phyloP scores from a whole-genome alignment of 2,329 filamentous ascomycete genomes.

The Paracamarosporium sp. region DNA sequence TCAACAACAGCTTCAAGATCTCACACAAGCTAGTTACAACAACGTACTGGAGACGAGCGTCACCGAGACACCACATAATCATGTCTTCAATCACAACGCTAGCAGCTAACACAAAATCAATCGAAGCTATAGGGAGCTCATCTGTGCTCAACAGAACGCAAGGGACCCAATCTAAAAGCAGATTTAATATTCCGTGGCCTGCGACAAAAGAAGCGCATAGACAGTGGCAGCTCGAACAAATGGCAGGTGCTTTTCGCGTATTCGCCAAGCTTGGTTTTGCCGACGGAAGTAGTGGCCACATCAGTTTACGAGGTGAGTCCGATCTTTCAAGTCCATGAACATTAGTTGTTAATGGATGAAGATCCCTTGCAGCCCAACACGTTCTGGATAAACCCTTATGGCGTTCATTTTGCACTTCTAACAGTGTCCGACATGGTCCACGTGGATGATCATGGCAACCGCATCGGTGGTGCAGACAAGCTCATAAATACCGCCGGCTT shows the following conservation, averaged over 20 bases:
- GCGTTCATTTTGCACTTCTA: constrained; percentile 51
- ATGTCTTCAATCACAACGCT: neutral
- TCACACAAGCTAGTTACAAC: neutral
- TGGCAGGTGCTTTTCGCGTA: constrained; percentile 54
- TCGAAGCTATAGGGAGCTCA: neutral
- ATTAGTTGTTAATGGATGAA: neutral
- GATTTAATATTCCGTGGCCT: constrained; percentile 30
- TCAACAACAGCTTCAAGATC: neutral
- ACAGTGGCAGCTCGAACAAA: constrained; percentile 51
- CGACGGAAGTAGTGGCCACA: constrained; percentile 52
- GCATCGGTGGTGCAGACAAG: constrained; percentile 49
- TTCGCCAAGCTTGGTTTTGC: constrained; percentile 51
- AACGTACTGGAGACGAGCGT: neutral
- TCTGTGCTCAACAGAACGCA: neutral
- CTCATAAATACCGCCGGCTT: constrained; percentile 55
- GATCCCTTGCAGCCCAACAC: constrained; percentile 48
- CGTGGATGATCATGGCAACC: constrained; percentile 51
- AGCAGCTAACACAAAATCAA: neutral
- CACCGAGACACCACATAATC: neutral
- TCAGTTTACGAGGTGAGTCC: constrained; percentile 39
- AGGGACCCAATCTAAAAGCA: neutral
- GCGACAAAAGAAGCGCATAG: constrained; percentile 48
- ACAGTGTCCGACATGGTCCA: constrained; percentile 56
- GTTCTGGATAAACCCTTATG: constrained; percentile 53
- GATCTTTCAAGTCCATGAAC: constrained; percentile 13